Evolutionary conservation across 257 asterid species (phyloP).

Genomic region (Fraxinus anomala): DNA sequence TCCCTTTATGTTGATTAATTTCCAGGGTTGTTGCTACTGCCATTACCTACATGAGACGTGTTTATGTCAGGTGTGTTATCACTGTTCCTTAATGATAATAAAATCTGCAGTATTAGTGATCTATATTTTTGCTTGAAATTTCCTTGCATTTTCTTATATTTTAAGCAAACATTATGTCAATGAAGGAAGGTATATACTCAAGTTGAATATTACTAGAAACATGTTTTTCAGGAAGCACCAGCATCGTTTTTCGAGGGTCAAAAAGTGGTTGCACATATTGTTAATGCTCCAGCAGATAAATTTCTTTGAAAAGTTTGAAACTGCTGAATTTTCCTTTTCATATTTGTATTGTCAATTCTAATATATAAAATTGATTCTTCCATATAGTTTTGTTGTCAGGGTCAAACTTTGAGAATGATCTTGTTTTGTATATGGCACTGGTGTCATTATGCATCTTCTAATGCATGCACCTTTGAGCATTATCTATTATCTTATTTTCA

Average conservation of each 20-base stretch:
- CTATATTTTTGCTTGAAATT: constrained; percentile 22
- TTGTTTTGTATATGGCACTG: background rate
- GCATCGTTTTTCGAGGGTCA: background rate
- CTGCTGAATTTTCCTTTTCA: background rate
- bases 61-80: constrained; percentile 48
- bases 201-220: background rate
- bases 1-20: constrained; percentile 32
- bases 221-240: background rate
- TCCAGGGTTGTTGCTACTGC: constrained; percentile 98
- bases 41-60: constrained; percentile 91
- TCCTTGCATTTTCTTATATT: background rate
- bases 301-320: background rate
- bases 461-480: background rate
- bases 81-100: too few species aligned
- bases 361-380: background rate
- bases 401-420: background rate
- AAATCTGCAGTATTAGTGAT: background rate
- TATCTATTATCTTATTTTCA: constrained; percentile 32
- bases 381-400: background rate
- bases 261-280: background rate
- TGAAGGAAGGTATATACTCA: background rate
- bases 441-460: background rate
- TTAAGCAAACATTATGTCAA: background rate
- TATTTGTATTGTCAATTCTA: background rate
- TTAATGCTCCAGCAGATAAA: background rate